Conservation (phyloP, 163 green algal genomes). For the Scenedesmus sp. region DNA sequence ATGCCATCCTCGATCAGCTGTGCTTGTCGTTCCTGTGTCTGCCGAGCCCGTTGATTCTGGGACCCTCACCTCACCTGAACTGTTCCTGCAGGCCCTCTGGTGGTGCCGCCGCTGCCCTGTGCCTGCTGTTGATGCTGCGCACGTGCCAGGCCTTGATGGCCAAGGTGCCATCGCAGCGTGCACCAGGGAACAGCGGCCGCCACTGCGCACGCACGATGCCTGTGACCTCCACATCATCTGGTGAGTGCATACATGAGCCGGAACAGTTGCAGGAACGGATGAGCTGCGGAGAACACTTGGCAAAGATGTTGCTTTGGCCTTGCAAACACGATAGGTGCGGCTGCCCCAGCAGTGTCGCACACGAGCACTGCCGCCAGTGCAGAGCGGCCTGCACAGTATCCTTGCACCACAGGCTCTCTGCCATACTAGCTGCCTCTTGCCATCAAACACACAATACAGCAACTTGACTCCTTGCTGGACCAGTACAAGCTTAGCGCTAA, state of each 20-base stretch:
- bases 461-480: not conserved
- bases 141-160: slow-evolving; percentile 79
- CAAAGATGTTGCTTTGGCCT: no score
- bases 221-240: slow-evolving; percentile 89
- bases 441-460: not conserved
- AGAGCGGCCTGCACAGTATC: not conserved
- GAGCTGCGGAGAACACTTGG: not conserved
- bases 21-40: not conserved
- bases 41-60: not conserved
- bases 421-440: not conserved
- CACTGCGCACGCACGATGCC: slow-evolving; percentile 86
- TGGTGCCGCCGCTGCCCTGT: not conserved
- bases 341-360: not conserved
- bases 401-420: not conserved
- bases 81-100: slow-evolving; percentile 16
- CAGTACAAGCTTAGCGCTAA: not conserved
- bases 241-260: not conserved
- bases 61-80: slow-evolving; percentile 44
- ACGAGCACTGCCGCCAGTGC: not conserved
- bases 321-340: no score
- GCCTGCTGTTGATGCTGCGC: slow-evolving; percentile 36
- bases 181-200: slow-evolving; percentile 66
- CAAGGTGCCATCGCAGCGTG: slow-evolving; percentile 81
- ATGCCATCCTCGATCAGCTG: not conserved
- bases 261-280: not conserved